Conservation (phyloP, 305 asterid genomes). For the Solanum chacoense region DNA sequence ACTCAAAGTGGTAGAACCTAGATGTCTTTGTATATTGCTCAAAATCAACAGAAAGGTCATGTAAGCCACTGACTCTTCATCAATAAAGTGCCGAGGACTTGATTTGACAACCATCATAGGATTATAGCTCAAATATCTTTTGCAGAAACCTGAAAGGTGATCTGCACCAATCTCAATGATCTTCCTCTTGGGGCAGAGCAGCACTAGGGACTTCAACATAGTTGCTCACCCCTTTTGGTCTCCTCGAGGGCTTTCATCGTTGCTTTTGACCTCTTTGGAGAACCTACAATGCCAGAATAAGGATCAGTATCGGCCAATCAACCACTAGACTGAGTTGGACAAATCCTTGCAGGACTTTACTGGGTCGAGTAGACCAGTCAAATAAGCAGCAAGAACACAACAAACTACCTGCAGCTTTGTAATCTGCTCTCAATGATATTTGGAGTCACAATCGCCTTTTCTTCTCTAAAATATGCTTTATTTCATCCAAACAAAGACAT, state of each 20-base stretch:
- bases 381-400: slow-evolving; percentile 1
- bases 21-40: not conserved
- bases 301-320: slow-evolving; percentile 48
- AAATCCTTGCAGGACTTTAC: slow-evolving; percentile 60
- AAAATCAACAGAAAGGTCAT: not conserved
- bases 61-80: not conserved
- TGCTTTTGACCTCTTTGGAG: slow-evolving; percentile 84
- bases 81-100: not conserved
- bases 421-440: slow-evolving; percentile 41
- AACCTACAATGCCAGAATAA: slow-evolving; percentile 21
- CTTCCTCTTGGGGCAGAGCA: slow-evolving; percentile 83
- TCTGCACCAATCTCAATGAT: slow-evolving; percentile 51
- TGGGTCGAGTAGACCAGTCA: slow-evolving; percentile 81
- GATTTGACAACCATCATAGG: not conserved
- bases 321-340: slow-evolving; percentile 43
- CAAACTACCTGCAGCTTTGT: not conserved
- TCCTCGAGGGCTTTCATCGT: slow-evolving; percentile 75
- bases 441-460: slow-evolving; percentile 70
- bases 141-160: too few species aligned
- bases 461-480: slow-evolving; percentile 75
- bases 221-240: slow-evolving; percentile 55
- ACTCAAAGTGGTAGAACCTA: not conserved
- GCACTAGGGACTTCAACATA: slow-evolving; percentile 42
- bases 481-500: slow-evolving; percentile 22
- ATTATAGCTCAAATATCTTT: slow-evolving; percentile 29